Percentiles rank a stretch among this genome's conserved stretches.
Evolutionary conservation across 169 alveolate species (phyloP).

Genomic region (Cryptosporidium felis): DNA sequence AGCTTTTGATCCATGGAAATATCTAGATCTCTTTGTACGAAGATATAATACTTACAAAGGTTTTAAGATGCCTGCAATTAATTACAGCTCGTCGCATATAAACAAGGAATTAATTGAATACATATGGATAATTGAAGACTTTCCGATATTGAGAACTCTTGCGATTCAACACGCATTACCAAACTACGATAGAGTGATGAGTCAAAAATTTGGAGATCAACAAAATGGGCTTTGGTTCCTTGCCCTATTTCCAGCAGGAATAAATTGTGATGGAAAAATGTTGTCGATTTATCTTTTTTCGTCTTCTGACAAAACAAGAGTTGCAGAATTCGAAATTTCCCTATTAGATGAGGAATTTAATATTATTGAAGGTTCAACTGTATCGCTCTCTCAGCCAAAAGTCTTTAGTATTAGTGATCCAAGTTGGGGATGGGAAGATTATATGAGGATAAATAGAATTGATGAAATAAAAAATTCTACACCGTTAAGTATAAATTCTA

Average conservation of each 20-base stretch:
- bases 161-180: slow-evolving; percentile 55
- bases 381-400: slow-evolving; percentile 49
- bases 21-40: slow-evolving; percentile 6
- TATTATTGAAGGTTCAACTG: slow-evolving; percentile 35
- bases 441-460: slow-evolving; percentile 12
- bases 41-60: background rate
- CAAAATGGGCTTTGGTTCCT: slow-evolving; percentile 56
- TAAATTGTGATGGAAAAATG: slow-evolving; percentile 50
- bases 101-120: slow-evolving; percentile 11
- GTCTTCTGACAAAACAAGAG: slow-evolving; percentile 13
- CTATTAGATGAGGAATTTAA: slow-evolving; percentile 1
- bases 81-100: slow-evolving; percentile 27
- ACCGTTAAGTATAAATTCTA: background rate
- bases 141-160: slow-evolving; percentile 55
- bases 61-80: slow-evolving; percentile 6
- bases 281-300: slow-evolving; percentile 36
- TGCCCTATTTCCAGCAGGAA: slow-evolving; percentile 62
- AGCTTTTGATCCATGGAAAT: background rate
- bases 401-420: slow-evolving; percentile 26
- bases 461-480: background rate
- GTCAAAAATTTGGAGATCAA: slow-evolving; percentile 63
- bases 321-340: slow-evolving; percentile 59
- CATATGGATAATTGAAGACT: slow-evolving; percentile 63
- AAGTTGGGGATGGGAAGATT: slow-evolving; percentile 72
- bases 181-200: slow-evolving; percentile 40